Conservation (phyloP, 371 early-diverging fungal genomes). For the Mucor saturninus region DNA sequence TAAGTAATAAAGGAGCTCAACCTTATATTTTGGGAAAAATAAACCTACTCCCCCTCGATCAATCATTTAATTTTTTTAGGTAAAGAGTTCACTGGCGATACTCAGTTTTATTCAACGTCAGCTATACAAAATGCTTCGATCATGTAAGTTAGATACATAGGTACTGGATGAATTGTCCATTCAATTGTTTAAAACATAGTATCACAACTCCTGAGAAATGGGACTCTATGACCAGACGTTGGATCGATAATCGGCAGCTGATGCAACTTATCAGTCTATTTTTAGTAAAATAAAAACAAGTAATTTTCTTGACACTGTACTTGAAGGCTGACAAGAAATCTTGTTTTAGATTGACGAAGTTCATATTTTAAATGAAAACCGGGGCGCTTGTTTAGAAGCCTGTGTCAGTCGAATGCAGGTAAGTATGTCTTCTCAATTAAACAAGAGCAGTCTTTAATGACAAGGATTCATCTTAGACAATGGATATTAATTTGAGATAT, state of each 20-base stretch:
- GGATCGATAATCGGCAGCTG: slow-evolving; percentile 46
- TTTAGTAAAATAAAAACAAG: slow-evolving; percentile 32
- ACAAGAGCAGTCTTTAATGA: background rate
- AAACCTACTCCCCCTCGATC: background rate
- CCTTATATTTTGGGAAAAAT: background rate
- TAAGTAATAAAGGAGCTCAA: slow-evolving; percentile 10
- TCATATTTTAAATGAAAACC: slow-evolving; percentile 53
- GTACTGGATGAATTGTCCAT: background rate
- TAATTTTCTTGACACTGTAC: background rate
- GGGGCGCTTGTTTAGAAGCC: slow-evolving; percentile 59
- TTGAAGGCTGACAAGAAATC: background rate
- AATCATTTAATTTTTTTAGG: slow-evolving; percentile 33
- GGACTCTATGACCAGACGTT: slow-evolving; percentile 76
- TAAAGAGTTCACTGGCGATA: slow-evolving; percentile 83
- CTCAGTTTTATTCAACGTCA: slow-evolving; percentile 43
- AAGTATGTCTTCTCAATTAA: background rate
- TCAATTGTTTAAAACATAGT: slow-evolving; percentile 18
- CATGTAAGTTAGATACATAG: slow-evolving; percentile 30
- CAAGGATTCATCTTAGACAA: slow-evolving; percentile 24
- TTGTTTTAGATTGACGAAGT: slow-evolving; percentile 57
- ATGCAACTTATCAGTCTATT: slow-evolving; percentile 45
- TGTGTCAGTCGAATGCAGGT: slow-evolving; percentile 60
- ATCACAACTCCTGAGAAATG: slow-evolving; percentile 84
- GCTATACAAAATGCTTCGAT: slow-evolving; percentile 39
- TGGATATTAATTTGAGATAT: slow-evolving; percentile 32